Conservation (phyloP, 441 rosid genomes). For the Brassica balearica region DNA sequence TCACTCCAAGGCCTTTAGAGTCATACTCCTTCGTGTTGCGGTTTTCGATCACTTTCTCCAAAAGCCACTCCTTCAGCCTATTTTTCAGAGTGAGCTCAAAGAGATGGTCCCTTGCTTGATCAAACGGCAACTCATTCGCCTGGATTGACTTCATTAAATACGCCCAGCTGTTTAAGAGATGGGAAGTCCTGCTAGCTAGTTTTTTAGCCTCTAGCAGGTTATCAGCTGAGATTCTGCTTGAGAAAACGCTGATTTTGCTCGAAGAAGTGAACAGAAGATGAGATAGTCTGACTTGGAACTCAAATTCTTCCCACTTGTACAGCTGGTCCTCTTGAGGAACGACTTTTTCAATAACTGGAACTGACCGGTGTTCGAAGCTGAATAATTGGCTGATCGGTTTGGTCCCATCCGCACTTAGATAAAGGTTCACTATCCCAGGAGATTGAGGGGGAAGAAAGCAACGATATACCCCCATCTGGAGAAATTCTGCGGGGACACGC, state of each 20-base stretch:
- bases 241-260: constrained; percentile 61
- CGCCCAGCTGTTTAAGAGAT: constrained; percentile 65
- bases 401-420: constrained; percentile 80
- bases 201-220: constrained; percentile 75
- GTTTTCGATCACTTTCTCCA: constrained; percentile 80
- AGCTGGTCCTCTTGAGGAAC: constrained; percentile 56
- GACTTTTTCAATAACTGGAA: constrained; percentile 47
- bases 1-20: constrained; percentile 83
- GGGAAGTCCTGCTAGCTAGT: constrained; percentile 60
- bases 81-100: constrained; percentile 82
- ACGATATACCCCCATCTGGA: constrained; percentile 91
- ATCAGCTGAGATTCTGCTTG: constrained; percentile 61
- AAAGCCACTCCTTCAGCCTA: constrained; percentile 85
- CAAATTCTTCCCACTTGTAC: constrained; percentile 76
- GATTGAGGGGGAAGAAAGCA: constrained; percentile 74
- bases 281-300: constrained; percentile 81
- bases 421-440: constrained; percentile 75
- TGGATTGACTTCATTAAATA: constrained; percentile 70
- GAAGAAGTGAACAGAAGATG: constrained; percentile 80
- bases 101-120: constrained; percentile 72
- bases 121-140: constrained; percentile 54
- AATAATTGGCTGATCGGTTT: constrained; percentile 82
- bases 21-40: constrained; percentile 75
- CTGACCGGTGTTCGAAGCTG: constrained; percentile 71
- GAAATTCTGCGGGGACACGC: constrained; percentile 64